These are phyloP conservation scores for Penicillium mononematosum DNA, from an alignment of 495 filamentous ascomycete species.

Conservation along the genomic window DNA sequence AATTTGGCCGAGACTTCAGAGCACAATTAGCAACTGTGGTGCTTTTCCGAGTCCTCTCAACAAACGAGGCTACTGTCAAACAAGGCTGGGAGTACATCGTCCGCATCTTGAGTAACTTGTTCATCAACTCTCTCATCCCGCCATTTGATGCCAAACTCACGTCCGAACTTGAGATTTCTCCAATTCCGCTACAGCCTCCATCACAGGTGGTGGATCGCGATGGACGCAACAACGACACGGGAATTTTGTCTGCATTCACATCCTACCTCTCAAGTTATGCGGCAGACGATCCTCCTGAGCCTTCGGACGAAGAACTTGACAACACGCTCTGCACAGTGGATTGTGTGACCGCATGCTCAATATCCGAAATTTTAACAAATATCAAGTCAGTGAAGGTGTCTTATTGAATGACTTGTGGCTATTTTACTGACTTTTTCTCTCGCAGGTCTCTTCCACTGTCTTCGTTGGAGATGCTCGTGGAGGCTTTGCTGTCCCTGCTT, in stretches of 20 bases:
- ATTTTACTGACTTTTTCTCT: conserved; percentile 4
- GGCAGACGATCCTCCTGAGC: conserved; percentile 94
- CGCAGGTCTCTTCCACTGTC: conserved; percentile 65
- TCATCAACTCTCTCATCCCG: conserved; percentile 90
- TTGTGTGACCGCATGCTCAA: conserved; percentile 84
- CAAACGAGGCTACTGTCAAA: conserved; percentile 72
- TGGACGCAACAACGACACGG: conserved; percentile 69
- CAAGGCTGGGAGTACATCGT: conserved; percentile 85
- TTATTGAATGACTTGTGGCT: not conserved
- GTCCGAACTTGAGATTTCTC: conserved; percentile 68
- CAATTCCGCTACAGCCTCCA: conserved; percentile 88
- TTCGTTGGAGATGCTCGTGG: conserved; percentile 65
- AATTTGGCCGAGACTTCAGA: conserved; percentile 90
- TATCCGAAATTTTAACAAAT: conserved; percentile 80
- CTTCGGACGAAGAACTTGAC: conserved; percentile 94
- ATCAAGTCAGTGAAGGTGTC: conserved; percentile 61
- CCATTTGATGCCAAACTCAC: conserved; percentile 73
- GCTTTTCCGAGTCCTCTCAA: conserved; percentile 82
- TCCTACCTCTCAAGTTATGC: conserved; percentile 98
- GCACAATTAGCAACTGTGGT: conserved; percentile 93
- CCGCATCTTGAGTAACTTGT: conserved; percentile 90
- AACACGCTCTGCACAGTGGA: conserved; percentile 93
- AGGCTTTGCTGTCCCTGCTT: conserved; percentile 74
- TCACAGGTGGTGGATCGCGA: conserved; percentile 90
- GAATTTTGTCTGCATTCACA: conserved; percentile 88